Conservation (phyloP, 257 asterid genomes). For the Gentiana macrophylla region DNA sequence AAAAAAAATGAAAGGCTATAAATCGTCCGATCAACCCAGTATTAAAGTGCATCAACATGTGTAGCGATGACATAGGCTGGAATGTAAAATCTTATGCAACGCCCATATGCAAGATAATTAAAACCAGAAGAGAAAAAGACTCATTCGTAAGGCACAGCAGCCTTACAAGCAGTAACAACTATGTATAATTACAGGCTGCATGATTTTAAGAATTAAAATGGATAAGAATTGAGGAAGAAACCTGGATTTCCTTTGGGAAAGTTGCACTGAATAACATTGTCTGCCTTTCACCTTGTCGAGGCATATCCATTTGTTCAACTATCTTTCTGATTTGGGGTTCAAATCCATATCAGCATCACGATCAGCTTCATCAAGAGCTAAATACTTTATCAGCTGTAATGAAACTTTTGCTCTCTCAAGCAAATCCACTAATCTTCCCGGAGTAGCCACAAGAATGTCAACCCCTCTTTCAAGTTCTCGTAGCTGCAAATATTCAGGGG, state of each 20-base stretch:
- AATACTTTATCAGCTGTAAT: conserved; percentile 65
- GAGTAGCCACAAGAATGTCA: conserved; percentile 93
- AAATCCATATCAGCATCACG: conserved; percentile 90
- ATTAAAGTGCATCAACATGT: no score
- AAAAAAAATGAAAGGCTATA: no score
- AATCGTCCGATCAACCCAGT: no score
- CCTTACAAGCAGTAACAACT: no score
- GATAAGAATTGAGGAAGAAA: conserved; percentile 5
- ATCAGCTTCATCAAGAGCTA: conserved; percentile 96
- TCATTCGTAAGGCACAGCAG: no score
- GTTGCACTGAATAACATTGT: conserved; percentile 92
- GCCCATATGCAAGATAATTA: no score
- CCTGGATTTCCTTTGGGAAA: conserved; percentile 90
- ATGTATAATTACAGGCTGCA: no score
- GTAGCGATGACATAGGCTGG: no score
- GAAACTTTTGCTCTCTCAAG: conserved; percentile 89
- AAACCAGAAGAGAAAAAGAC: no score
- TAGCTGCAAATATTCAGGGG: conserved; percentile 30
- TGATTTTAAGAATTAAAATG: no score
- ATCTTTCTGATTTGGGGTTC: conserved; percentile 94
- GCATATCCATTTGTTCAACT: conserved; percentile 94
- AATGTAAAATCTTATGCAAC: no score
- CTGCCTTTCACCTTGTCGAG: conserved; percentile 79
- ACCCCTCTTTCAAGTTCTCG: conserved; percentile 93
- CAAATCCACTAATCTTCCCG: conserved; percentile 86